These are phyloP conservation scores for Hirsutella thompsonii DNA, from an alignment of 2,329 filamentous ascomycete genomes.

Conservation along the genomic window DNA sequence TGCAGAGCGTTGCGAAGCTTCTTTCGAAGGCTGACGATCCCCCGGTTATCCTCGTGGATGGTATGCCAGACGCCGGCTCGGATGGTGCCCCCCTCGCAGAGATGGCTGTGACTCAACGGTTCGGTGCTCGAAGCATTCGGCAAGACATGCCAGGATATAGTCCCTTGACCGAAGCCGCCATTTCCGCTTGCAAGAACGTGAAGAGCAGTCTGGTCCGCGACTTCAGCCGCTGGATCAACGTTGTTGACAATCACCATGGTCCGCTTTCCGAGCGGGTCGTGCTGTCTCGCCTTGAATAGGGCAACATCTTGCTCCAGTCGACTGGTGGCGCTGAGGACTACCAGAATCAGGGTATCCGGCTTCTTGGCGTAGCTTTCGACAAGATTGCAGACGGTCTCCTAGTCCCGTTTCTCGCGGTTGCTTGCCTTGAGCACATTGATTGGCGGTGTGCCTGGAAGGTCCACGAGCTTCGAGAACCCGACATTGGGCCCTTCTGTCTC, in stretches of 20 bases:
- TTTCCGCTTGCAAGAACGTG: conserved; percentile 18
- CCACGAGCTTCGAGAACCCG: conserved; percentile 37
- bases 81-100: conserved; percentile 19
- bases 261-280: conserved; percentile 29
- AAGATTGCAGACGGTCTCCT: conserved; percentile 19
- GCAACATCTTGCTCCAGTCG: conserved; percentile 40
- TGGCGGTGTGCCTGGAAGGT: conserved; percentile 35
- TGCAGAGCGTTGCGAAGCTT: conserved; percentile 20
- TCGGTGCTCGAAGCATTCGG: conserved; percentile 30
- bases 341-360: conserved; percentile 44
- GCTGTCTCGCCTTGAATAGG: conserved; percentile 25
- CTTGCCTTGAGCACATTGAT: conserved; percentile 10
- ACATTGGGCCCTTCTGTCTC: conserved; percentile 30
- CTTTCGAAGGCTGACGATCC: conserved; percentile 17
- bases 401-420: conserved; percentile 17
- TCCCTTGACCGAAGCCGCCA: conserved; percentile 12
- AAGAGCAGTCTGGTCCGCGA: conserved; percentile 25
- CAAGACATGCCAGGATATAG: conserved; percentile 39
- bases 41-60: conserved; percentile 15
- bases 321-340: conserved; percentile 34
- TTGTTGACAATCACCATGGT: conserved; percentile 46
- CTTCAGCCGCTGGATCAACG: conserved; percentile 30
- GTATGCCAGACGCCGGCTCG: conserved; percentile 12
- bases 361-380: conserved; percentile 42
- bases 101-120: conserved; percentile 13